Evolutionary conservation across 163 green algal genomes (phyloP), one percentile per base, ranked within the genome.

Genomic region (Coccomyxa subellipsoidea): DNA sequence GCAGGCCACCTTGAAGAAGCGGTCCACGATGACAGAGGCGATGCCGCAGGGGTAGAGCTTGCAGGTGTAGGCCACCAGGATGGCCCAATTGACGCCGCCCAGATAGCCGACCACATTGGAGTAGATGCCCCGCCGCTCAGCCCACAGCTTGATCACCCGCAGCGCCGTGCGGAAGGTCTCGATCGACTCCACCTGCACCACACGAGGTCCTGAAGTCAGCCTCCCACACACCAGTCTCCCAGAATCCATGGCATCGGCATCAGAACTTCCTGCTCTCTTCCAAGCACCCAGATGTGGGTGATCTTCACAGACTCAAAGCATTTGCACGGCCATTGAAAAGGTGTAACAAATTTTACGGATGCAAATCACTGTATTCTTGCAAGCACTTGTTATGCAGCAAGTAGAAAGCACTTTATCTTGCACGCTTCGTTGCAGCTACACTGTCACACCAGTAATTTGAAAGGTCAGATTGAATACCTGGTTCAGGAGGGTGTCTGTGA

Each of bases 71-170:
- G 95, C 96, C 39, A 98, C 93, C 81, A 99, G 89, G 77, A 99
- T 96, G 72, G 97, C 97, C 93, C 94, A 97, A 84, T 99, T 99
- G 37, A 99, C 93, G n/a, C 97, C 97, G 15, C 96, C 96, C 71
- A 99, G 88, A 85, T 97, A 99, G 38, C 97, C 97, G 10, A 90
- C 90, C 1, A 91, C 88, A 80, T 93, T 93, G 82, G 66, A 85
- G 85, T 92, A 93, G 6, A 97, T 89, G 34, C 93, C 94, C 4
- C 94, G 90, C 29, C 86, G 84, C 81, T 97, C 91, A 15, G 96
- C 96, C 97, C 97, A 99, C 53, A 98, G 85, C 92, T 99, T 99
- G 71, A 99, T 83, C 32, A 86, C 89, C 77, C 95, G 88, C 82
- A 99, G 88, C 15, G 89, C 88, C 31, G 88, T 88, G 37, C 93